phyloP scores from a whole-genome alignment of 2,329 filamentous ascomycete genomes.

The Tricladium varicosporioides region DNA sequence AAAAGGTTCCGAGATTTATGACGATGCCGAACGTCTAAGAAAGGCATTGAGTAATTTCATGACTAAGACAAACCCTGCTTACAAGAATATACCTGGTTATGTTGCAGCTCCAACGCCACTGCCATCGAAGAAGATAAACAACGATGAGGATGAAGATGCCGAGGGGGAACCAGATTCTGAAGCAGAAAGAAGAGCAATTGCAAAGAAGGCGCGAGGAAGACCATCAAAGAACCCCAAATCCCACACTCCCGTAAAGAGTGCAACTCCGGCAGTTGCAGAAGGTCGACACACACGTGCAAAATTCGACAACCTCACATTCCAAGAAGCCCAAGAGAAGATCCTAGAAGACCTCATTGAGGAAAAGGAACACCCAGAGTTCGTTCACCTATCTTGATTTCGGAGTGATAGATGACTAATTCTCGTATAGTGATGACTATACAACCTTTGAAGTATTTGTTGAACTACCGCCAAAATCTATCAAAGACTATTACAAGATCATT shows the following conservation, averaged over 20 bases:
- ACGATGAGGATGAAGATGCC: slow-evolving; percentile 30
- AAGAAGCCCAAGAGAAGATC: slow-evolving; percentile 84
- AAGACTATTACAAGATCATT: slow-evolving; percentile 86
- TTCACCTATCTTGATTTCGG: slow-evolving; percentile 8
- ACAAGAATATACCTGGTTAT: slow-evolving; percentile 63
- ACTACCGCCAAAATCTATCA: slow-evolving; percentile 66
- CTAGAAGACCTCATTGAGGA: slow-evolving; percentile 69
- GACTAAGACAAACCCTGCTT: slow-evolving; percentile 82
- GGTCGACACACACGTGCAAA: slow-evolving; percentile 54
- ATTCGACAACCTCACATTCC: slow-evolving; percentile 73
- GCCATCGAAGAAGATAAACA: slow-evolving; percentile 49
- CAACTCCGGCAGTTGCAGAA: slow-evolving; percentile 45
- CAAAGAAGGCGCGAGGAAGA: slow-evolving; percentile 24
- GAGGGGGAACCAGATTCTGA: slow-evolving; percentile 35
- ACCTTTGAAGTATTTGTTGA: slow-evolving; percentile 74
- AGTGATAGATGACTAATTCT: slow-evolving; percentile 6
- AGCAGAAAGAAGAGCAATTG: slow-evolving; percentile 21
- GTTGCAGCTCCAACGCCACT: slow-evolving; percentile 68
- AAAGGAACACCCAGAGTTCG: slow-evolving; percentile 63
- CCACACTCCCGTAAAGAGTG: slow-evolving; percentile 35
- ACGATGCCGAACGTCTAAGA: slow-evolving; percentile 82
- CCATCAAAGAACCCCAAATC: slow-evolving; percentile 28
- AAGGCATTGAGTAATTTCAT: slow-evolving; percentile 87
- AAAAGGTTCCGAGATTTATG: slow-evolving; percentile 68
- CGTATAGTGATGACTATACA: slow-evolving; percentile 61